A percentile compares a stretch with the other conserved stretches of the same genome.
These are phyloP conservation scores for Thermomucor indicae-seudaticae DNA, from an alignment of 371 early-diverging fungal species.

Conservation along the genomic window DNA sequence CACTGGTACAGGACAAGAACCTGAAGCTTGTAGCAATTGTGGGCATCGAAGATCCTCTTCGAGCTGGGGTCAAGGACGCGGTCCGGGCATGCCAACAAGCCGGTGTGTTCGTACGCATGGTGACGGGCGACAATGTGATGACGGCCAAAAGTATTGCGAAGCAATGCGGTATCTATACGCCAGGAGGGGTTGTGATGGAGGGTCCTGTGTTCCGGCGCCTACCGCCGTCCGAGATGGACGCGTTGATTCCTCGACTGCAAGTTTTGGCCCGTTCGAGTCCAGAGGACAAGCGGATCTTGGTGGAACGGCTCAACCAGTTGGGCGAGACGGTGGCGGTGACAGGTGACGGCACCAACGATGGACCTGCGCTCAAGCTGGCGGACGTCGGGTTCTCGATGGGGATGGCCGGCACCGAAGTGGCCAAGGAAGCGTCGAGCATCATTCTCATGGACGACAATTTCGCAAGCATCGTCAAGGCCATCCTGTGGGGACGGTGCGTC, in stretches of 20 bases:
- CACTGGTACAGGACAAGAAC: constrained; percentile 40
- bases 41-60: constrained; percentile 75
- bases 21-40: constrained; percentile 58
- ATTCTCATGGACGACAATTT: constrained; percentile 83
- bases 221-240: constrained; percentile 33
- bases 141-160: constrained; percentile 75
- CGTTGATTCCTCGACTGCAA: constrained; percentile 32
- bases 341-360: constrained; percentile 81
- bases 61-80: constrained; percentile 66
- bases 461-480: constrained; percentile 69
- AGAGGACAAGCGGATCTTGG: constrained; percentile 72
- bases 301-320: constrained; percentile 53
- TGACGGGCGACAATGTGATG: constrained; percentile 77
- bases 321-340: constrained; percentile 80
- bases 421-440: constrained; percentile 78
- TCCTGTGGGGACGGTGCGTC: constrained; percentile 79
- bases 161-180: constrained; percentile 63
- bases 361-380: constrained; percentile 74
- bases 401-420: constrained; percentile 77
- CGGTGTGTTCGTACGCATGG: constrained; percentile 82
- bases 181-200: constrained; percentile 62
- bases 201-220: constrained; percentile 66
- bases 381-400: constrained; percentile 87
- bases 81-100: constrained; percentile 65
- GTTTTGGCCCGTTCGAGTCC: constrained; percentile 77